Conservation (phyloP, 176 grass and related monocot species). For the Elymus sibiricus region DNA sequence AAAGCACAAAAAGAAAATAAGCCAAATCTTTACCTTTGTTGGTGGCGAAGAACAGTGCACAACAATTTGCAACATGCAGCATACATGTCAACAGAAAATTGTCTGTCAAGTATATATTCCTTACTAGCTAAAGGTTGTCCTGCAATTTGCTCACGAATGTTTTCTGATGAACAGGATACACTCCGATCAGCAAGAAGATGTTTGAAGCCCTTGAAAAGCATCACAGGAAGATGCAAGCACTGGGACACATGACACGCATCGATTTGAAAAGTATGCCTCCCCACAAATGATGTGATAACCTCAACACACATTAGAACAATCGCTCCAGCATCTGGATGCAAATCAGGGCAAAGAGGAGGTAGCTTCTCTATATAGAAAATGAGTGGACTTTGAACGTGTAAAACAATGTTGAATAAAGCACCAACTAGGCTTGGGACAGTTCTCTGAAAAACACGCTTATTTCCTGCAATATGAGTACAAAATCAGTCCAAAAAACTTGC, state of each 20-base stretch:
- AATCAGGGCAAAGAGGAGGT: conserved; percentile 11
- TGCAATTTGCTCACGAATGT: conserved; percentile 8
- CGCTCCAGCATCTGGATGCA: conserved; percentile 66
- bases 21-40: conserved; percentile 49
- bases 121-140: conserved; percentile 13
- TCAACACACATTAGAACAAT: conserved; percentile 82
- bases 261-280: conserved; percentile 68
- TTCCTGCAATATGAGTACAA: conserved; percentile 48
- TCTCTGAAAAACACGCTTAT: conserved; percentile 72
- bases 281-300: conserved; percentile 74
- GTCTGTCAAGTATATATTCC: conserved; percentile 59
- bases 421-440: conserved; percentile 60
- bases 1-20: conserved; percentile 16
- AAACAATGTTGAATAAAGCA: conserved; percentile 75
- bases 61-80: conserved; percentile 93
- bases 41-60: conserved; percentile 72
- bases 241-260: conserved; percentile 65
- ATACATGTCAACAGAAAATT: conserved; percentile 78
- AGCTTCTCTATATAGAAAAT: conserved; percentile 74
- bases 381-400: conserved; percentile 68
- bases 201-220: conserved; percentile 79
- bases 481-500: background rate
- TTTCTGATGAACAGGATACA: conserved; percentile 9
- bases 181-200: conserved; percentile 29
- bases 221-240: conserved; percentile 65